Conservation (phyloP, 2,329 filamentous ascomycete species). For the Graphiopsis chlorocephala region DNA sequence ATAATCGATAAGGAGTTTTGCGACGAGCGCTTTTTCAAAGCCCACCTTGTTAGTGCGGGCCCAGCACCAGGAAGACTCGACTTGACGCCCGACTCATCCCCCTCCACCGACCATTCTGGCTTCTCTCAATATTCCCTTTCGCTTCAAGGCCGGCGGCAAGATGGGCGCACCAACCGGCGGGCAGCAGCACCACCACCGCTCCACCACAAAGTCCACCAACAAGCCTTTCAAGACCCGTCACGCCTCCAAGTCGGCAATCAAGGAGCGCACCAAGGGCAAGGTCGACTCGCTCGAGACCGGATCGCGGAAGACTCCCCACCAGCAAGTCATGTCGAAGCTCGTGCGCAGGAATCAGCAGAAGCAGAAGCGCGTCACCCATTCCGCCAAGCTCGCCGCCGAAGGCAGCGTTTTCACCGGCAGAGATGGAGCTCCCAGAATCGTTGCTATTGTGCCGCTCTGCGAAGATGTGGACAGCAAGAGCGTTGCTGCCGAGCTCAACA, state of each 20-base stretch:
- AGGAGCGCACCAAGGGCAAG: constrained; percentile 84
- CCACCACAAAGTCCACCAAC: constrained; percentile 82
- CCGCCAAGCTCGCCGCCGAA: constrained; percentile 76
- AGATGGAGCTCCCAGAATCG: constrained; percentile 81
- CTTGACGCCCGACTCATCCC: not conserved
- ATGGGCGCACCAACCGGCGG: constrained; percentile 32
- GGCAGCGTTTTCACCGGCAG: constrained; percentile 79
- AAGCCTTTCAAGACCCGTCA: constrained; percentile 93
- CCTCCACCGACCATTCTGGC: constrained; percentile 1
- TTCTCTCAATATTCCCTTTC: constrained; percentile 55
- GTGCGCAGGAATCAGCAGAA: constrained; percentile 92
- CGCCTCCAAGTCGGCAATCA: constrained; percentile 80
- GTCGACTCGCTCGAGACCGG: constrained; percentile 68
- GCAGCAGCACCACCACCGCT: constrained; percentile 77
- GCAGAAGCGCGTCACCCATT: constrained; percentile 80
- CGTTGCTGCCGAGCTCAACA: constrained; percentile 69
- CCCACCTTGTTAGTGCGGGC: constrained; percentile 10
- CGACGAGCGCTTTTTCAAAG: constrained; percentile 10
- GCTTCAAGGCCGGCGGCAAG: constrained; percentile 74
- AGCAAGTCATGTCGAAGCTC: constrained; percentile 96
- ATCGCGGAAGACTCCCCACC: constrained; percentile 81
- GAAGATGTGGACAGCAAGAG: constrained; percentile 64
- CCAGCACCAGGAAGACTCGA: not conserved
- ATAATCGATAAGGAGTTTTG: constrained; percentile 11
- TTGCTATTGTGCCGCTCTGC: constrained; percentile 84